Percentiles rank a stretch among this genome's conserved stretches.
Conservation (phyloP, 2,329 filamentous ascomycete species). For the Coniochaeta prunicola region DNA sequence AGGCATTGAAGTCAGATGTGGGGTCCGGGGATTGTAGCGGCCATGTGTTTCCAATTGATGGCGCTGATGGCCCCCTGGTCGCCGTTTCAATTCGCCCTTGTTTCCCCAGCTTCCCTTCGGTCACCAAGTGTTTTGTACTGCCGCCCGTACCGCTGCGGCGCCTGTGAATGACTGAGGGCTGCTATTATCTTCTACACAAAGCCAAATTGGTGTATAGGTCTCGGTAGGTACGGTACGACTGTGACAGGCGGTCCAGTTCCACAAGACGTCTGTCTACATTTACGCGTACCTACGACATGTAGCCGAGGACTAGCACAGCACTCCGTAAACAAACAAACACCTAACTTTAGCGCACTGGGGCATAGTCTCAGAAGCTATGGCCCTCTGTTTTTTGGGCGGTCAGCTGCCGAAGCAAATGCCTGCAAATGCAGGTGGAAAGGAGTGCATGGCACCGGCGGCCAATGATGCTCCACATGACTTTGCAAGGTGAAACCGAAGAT, state of each 20-base stretch:
- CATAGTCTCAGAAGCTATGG: background rate
- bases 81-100: constrained; percentile 1
- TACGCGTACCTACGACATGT: background rate
- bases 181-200: background rate
- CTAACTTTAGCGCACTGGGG: background rate
- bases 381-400: constrained; percentile 1
- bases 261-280: background rate
- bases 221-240: background rate
- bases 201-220: background rate
- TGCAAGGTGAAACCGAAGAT: constrained; percentile 29
- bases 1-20: background rate
- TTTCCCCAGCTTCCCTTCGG: background rate
- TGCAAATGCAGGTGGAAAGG: constrained; percentile 28
- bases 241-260: background rate
- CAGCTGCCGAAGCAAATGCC: constrained; percentile 4
- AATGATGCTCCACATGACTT: constrained; percentile 18
- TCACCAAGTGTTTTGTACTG: background rate
- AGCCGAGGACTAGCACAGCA: background rate
- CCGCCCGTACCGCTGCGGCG: background rate
- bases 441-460: constrained; percentile 23
- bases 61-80: background rate
- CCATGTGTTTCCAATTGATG: constrained; percentile 4
- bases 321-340: background rate
- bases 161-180: background rate
- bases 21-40: background rate